A percentile compares a stretch with the other conserved stretches of the same genome.
Conservation (phyloP, 1,284 basidiomycete species). For the Fistulina hepatica region DNA sequence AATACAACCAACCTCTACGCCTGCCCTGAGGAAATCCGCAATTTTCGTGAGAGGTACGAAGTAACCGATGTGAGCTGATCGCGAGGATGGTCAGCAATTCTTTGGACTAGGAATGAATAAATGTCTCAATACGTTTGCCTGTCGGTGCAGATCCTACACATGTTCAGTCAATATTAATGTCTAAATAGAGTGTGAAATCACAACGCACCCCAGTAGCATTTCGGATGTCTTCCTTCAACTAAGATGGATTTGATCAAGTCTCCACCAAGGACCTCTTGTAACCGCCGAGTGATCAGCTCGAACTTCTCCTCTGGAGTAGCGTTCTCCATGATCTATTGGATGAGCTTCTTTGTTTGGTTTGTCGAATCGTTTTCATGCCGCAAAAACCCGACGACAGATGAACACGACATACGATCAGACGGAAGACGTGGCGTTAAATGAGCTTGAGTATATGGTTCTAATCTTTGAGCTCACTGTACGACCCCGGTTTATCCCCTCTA, state of each 20-base stretch:
- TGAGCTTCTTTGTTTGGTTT: too few species aligned
- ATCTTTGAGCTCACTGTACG: too few species aligned
- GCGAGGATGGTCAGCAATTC: background rate
- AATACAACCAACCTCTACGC: constrained; percentile 50
- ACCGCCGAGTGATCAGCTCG: constrained; percentile 76
- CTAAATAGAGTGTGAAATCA: constrained; percentile 3
- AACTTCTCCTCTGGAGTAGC: constrained; percentile 50
- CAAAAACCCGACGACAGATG: too few species aligned
- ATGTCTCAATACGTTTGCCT: constrained; percentile 59
- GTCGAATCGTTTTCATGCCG: too few species aligned
- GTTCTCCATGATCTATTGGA: background rate
- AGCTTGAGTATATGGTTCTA: too few species aligned
- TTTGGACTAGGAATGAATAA: constrained; percentile 5
- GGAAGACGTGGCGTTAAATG: too few species aligned
- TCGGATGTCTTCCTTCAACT: constrained; percentile 65
- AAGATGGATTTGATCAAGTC: constrained; percentile 80
- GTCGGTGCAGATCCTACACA: constrained; percentile 89
- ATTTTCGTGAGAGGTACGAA: constrained; percentile 94
- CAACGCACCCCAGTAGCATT: constrained; percentile 81
- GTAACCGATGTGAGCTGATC: constrained; percentile 89
- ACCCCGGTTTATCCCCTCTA: too few species aligned
- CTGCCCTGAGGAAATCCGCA: constrained; percentile 91
- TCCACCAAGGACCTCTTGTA: constrained; percentile 84
- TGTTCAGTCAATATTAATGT: too few species aligned
- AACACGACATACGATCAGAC: too few species aligned